Evolutionary conservation across 2,329 filamentous ascomycete genomes (phyloP), one percentile per base, ranked within the genome.

Genomic region (Penicillium hordei): DNA sequence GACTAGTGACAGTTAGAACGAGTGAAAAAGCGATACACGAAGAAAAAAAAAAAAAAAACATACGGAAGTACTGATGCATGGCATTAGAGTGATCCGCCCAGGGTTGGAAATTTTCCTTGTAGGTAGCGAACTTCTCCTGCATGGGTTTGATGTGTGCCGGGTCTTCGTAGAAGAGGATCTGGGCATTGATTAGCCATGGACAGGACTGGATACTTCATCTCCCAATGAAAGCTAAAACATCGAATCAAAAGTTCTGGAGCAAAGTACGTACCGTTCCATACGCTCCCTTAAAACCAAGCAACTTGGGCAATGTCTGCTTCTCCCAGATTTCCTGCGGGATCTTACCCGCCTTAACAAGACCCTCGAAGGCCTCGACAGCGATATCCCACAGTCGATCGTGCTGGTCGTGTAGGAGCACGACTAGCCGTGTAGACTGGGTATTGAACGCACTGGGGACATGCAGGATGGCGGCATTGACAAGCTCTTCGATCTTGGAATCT

Each of bases 311-410:
- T 58, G 68, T 79, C 52, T 65, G 67, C 19, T 68, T 73, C 71
- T 85, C 77, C 80, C 84, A 92, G 61, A 79, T 71, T 17, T 88
- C 87, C 65, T 78, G 65, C 0, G 72, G 64, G 13, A 76, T 59
- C 2, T 63, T 59, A 29, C 73, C 81, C 4, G 76, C 81, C 31
- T 89, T 85, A 25, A 94, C 86, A 58, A 92, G 83, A 23, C 80
- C 79, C 79, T 88, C 86, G 58, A 93, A 81, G 52, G 83, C 77
- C 29, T 87, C 85, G 60, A 80, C 76, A 55, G 86, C 82, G 59
- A 91, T 81, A 72, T 91, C 87, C 93, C 93, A 97, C 67, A 96
- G 86, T 79, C 89, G 89, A 68, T 92, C 87, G 80, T 97, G 93
- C 76, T 96, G 89, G 61, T 83, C 84, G 69, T 89, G 88, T 70